A percentile compares a stretch with the other conserved stretches of the same genome.
phyloP scores from a whole-genome alignment of 306 rosid species.

The Cyamopsis tetragonoloba region DNA sequence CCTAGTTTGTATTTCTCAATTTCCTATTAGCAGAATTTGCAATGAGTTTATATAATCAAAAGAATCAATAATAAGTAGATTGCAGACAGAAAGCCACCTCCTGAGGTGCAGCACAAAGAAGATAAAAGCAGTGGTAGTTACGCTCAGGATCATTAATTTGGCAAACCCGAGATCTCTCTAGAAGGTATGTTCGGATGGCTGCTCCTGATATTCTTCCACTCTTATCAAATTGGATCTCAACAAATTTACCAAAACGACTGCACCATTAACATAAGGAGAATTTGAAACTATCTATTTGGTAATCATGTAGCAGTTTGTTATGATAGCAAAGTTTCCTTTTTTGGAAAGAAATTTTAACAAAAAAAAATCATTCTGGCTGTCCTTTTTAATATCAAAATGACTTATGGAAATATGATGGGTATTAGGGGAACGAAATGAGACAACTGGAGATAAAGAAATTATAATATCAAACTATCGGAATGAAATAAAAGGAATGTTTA shows the following conservation, averaged over 20 bases:
- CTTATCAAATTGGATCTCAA: slow-evolving; percentile 95
- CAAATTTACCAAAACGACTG: slow-evolving; percentile 98
- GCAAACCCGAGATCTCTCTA: slow-evolving; percentile 98
- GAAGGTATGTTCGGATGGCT: slow-evolving; percentile 93
- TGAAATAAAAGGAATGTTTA: slow-evolving; percentile 16
- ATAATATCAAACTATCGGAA: slow-evolving; percentile 5
- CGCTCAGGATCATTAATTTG: slow-evolving; percentile 97
- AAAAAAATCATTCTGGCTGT: slow-evolving; percentile 12
- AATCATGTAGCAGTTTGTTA: not conserved
- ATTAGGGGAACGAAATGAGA: slow-evolving; percentile 19
- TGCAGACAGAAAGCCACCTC: slow-evolving; percentile 55
- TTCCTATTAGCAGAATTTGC: slow-evolving; percentile 55
- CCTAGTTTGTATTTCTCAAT: slow-evolving; percentile 91
- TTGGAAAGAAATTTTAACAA: slow-evolving; percentile 10
- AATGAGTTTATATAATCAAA: slow-evolving; percentile 17
- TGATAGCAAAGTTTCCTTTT: slow-evolving; percentile 15
- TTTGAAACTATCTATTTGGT: slow-evolving; percentile 24
- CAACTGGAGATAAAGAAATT: slow-evolving; percentile 5
- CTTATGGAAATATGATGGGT: not conserved
- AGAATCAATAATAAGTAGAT: slow-evolving; percentile 6
- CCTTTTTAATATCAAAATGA: slow-evolving; percentile 9
- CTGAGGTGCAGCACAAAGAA: slow-evolving; percentile 98
- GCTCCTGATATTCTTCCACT: slow-evolving; percentile 99
- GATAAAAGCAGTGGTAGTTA: slow-evolving; percentile 97
- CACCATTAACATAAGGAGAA: slow-evolving; percentile 36